Percentiles rank a stretch among this genome's conserved stretches.
Evolutionary conservation across 2,329 filamentous ascomycete species (phyloP).

Genomic region (Scopulariopsis brevicaulis): DNA sequence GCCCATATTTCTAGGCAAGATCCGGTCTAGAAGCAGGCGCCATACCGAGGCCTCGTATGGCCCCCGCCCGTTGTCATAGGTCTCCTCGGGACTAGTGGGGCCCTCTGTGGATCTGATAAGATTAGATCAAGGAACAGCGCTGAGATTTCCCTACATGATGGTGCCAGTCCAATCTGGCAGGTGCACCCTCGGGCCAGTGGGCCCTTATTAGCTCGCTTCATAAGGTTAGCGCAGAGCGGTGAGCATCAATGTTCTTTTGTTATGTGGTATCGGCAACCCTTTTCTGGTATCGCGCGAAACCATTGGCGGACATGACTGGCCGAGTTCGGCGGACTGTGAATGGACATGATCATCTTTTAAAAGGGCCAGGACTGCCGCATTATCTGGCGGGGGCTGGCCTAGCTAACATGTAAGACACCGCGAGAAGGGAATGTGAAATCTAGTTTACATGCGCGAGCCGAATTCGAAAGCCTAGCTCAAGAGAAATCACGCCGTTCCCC

Average conservation of each 20-base stretch:
- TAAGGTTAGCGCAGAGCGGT: too few species aligned
- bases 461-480: not conserved
- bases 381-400: too few species aligned
- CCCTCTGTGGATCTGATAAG: conserved; percentile 1
- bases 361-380: not conserved
- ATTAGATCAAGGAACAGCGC: not conserved
- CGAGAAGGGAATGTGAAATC: not conserved
- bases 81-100: too few species aligned
- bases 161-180: not conserved
- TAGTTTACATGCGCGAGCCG: not conserved
- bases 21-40: too few species aligned
- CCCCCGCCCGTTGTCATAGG: too few species aligned
- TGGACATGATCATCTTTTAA: not conserved
- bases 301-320: not conserved
- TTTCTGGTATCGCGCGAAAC: not conserved
- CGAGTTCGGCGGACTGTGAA: not conserved
- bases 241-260: not conserved
- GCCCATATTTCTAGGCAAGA: too few species aligned
- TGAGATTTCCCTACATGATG: not conserved
- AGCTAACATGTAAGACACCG: too few species aligned
- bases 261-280: not conserved
- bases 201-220: not conserved
- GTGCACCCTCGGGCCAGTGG: not conserved
- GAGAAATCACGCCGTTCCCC: not conserved
- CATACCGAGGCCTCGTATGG: too few species aligned